Evolutionary conservation across 2,329 filamentous ascomycete species (phyloP), one percentile per base, ranked within the genome.

Genomic region (Teratosphaeria pseudoeucalypti): DNA sequence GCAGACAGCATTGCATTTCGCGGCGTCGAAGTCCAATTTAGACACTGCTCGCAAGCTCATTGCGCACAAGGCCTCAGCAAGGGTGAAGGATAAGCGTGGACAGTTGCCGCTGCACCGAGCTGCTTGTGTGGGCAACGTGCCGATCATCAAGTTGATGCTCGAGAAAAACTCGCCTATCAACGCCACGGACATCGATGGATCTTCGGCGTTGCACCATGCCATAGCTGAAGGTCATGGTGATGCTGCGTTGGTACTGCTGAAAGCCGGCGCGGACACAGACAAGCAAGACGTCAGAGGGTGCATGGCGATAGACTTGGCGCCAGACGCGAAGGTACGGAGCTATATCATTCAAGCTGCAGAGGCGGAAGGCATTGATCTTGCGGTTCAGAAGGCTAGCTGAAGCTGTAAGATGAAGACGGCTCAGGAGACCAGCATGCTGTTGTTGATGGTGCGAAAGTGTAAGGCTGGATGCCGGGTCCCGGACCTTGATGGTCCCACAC

Each of bases 61-160:
- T 47, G 80, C 82, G 19, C 81, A 85, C 66, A 87, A 88, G 60
- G 92, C 90, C 12, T 90, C 87, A 4, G 84, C 91, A 1, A 81
- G 92, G 29, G 81, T 92, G 2, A 89, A 89, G 64, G 94, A 99
- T 72, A 88, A 84, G 69, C 83, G 91, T 34, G 89, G 90, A n/a
- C 92, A 96, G 71, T 85, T 96, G 60, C 83, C 95, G 6, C 81
- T 99, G 29, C 95, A 99, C 74, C 85, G 94, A 19, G 94, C 94
- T 2, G 92, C 94, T 0, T 92, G 94, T 2, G 84, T 91, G 3
- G 95, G 95, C 6, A 92, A 88, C 3, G 83, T 88, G n/a, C 91
- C 92, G 5, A 90, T 99, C 77, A 80, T 95, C 55, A 88, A 85
- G 67, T 76, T 95, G 43, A 77, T 99, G 14, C 77, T 96, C 16